phyloP scores from a whole-genome alignment of 768 basidiomycete genomes.

The Suillus plorans region DNA sequence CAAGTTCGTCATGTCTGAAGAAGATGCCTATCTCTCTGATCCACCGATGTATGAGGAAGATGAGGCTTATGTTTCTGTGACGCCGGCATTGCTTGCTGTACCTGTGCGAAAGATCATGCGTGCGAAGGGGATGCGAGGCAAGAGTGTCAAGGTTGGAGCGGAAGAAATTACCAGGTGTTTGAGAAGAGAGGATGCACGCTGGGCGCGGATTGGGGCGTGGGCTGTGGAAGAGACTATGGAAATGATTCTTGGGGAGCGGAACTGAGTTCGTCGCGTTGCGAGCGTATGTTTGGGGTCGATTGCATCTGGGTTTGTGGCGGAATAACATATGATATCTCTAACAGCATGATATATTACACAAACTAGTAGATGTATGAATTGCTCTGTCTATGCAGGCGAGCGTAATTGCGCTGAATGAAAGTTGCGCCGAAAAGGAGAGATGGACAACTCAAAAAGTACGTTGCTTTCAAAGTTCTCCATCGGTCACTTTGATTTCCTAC shows the following conservation, averaged over 20 bases:
- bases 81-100: constrained; percentile 46
- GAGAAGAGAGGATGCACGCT: constrained; percentile 55
- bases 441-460: constrained; percentile 63
- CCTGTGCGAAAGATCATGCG: constrained; percentile 48
- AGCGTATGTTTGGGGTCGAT: not conserved
- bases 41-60: constrained; percentile 59
- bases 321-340: not conserved
- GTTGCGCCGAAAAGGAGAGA: constrained; percentile 37
- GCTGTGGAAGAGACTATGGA: constrained; percentile 60
- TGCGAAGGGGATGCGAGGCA: constrained; percentile 28
- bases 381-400: constrained; percentile 38
- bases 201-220: constrained; percentile 66
- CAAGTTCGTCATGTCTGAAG: constrained; percentile 24
- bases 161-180: constrained; percentile 48
- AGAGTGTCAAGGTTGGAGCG: constrained; percentile 6
- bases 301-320: not conserved
- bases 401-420: constrained; percentile 88
- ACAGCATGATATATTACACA: not conserved
- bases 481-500: constrained; percentile 68
- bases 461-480: too few species aligned
- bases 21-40: constrained; percentile 55
- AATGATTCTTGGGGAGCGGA: constrained; percentile 14
- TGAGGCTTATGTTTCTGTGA: constrained; percentile 67
- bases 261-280: not conserved
- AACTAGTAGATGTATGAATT: not conserved